A percentile compares a stretch with the other conserved stretches of the same genome.
Conservation (phyloP, 164 flowering plant species). For the Brasenia schreberi region DNA sequence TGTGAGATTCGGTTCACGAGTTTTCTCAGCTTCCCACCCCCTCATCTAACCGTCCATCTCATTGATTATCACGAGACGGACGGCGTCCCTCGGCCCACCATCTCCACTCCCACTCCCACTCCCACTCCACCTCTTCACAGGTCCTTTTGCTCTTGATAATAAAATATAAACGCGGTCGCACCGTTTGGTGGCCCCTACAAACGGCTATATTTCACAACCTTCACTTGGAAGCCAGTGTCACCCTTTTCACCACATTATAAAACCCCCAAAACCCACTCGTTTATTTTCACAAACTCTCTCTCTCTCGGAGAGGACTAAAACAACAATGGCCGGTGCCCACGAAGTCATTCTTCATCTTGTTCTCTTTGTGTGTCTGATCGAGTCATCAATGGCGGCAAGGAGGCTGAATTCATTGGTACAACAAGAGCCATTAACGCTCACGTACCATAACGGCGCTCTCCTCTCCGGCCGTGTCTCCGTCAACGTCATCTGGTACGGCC, state of each 20-base stretch:
- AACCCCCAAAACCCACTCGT: not conserved
- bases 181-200: not conserved
- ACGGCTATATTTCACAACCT: not conserved
- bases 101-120: not conserved
- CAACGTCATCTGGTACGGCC: constrained; percentile 57
- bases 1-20: not conserved
- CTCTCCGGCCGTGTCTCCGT: constrained; percentile 49
- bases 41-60: not conserved
- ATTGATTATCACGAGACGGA: not conserved
- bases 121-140: not conserved
- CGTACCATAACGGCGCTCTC: constrained; percentile 61
- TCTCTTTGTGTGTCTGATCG: not conserved
- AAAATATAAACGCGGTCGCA: not conserved
- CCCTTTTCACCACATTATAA: not conserved
- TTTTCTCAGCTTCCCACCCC: not conserved
- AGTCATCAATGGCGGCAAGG: constrained; percentile 11
- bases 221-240: not conserved
- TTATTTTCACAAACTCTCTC: not conserved
- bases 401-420: constrained; percentile 23
- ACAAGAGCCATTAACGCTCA: constrained; percentile 29
- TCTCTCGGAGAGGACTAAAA: not conserved
- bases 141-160: not conserved
- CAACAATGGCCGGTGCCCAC: not conserved
- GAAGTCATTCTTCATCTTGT: not conserved
- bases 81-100: too few species aligned